phyloP scores from a whole-genome alignment of 2,329 filamentous ascomycete genomes.

The Cercospora sp. region DNA sequence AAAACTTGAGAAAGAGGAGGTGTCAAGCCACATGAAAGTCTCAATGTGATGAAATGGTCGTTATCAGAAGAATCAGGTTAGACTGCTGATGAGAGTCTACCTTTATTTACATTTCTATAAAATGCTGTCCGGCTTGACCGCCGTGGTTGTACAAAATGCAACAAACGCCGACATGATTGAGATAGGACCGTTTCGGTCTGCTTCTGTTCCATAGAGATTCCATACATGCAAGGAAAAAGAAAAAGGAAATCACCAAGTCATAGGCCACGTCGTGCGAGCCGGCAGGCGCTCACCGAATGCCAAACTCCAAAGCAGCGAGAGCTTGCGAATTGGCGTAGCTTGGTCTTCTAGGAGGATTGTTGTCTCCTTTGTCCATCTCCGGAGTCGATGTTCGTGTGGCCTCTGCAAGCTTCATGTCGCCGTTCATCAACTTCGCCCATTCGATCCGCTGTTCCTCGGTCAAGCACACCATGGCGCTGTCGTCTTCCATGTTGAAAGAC shows the following conservation, averaged over 20 bases:
- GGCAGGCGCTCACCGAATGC: constrained; percentile 34
- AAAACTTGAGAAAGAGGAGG: neutral
- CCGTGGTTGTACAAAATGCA: neutral
- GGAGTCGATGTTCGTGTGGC: constrained; percentile 14
- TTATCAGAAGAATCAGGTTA: neutral
- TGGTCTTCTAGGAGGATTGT: constrained; percentile 4
- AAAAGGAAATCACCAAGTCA: constrained; percentile 2
- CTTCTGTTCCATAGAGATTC: neutral
- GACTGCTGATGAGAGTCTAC: neutral
- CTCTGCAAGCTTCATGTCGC: constrained; percentile 16
- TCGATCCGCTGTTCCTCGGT: constrained; percentile 33
- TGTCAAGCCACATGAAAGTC: neutral
- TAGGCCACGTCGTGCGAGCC: constrained; percentile 11
- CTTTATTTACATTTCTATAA: neutral
- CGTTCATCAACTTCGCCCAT: constrained; percentile 32
- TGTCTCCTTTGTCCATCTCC: constrained; percentile 7
- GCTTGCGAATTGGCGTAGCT: constrained; percentile 30
- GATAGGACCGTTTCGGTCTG: neutral
- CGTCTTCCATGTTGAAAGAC: constrained; percentile 25
- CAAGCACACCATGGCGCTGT: constrained; percentile 29
- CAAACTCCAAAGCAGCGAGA: constrained; percentile 34
- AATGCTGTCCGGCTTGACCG: neutral
- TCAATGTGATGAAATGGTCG: neutral
- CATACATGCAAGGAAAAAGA: neutral
- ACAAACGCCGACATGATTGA: neutral